phyloP scores from a whole-genome alignment of 805 yeast genomes.

The Teunomyces atbi region DNA sequence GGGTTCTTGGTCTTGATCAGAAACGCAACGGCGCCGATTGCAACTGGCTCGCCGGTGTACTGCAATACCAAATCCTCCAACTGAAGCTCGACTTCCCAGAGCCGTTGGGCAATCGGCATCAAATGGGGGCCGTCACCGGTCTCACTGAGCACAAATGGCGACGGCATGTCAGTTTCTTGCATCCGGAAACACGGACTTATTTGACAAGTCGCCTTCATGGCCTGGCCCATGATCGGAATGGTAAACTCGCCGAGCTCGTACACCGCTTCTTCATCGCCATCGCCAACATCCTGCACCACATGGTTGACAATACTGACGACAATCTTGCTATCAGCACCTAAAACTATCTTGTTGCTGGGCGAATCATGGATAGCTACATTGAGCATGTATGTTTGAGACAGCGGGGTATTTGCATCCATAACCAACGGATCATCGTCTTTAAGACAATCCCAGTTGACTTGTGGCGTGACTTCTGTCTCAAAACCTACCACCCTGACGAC shows the following conservation, averaged over 20 bases:
- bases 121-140: constrained; percentile 9
- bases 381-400: constrained; percentile 11
- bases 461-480: constrained; percentile 16
- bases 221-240: constrained; percentile 23
- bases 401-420: constrained; percentile 9
- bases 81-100: constrained; percentile 22
- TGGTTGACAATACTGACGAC: constrained; percentile 24
- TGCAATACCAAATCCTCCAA: constrained; percentile 3
- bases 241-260: constrained; percentile 22
- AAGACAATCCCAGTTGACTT: constrained; percentile 31
- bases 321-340: constrained; percentile 9
- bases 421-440: constrained; percentile 42
- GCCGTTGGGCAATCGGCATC: constrained; percentile 32
- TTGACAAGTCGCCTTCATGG: constrained; percentile 21
- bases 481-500: constrained; percentile 18
- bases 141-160: constrained; percentile 30
- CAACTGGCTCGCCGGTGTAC: constrained; percentile 11
- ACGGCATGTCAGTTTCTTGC: constrained; percentile 32
- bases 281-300: constrained; percentile 17
- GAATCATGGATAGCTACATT: constrained; percentile 22
- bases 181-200: constrained; percentile 29
- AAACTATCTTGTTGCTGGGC: constrained; percentile 12
- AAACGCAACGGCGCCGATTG: constrained; percentile 16
- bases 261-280: constrained; percentile 13
- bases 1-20: constrained; percentile 23